Evolutionary conservation across 768 basidiomycete species (phyloP), one percentile per base, ranked within the genome.

Genomic region (Fistulinella prunicolor): DNA sequence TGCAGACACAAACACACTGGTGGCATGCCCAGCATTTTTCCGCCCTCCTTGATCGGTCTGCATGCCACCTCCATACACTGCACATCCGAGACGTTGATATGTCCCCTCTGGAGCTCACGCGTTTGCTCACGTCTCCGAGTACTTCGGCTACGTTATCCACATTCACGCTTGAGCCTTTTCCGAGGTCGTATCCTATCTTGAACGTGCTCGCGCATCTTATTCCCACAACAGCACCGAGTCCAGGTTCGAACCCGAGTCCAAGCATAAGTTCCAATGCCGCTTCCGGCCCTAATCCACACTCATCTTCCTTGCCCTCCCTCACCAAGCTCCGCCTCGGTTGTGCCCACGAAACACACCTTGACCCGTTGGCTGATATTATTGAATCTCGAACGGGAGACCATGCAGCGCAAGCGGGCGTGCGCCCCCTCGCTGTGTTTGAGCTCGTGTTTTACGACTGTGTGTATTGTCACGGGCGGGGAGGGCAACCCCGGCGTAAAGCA

Each of bases 371-470:
- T 0, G 40, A 55, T 32, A 41, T 65, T 19, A 47, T 63, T 29
- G 57, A 50, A 7, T 46, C 51, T 10, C 43, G 63, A n/a, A 50
- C 53, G 1, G 55, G 63, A 9, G 41, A 40, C 3, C 42, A 35
- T 7, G 62, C 62, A 0, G 21, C 19, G 0, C 46, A 32, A 3
- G 42, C 48, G 1, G 50, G 55, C 3, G 53, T 64, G 12, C 30
- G 16, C 0, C 49, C 49, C 7, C 53, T 63, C 8, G 10, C 44
- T 16, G 16, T 41, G 9, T 60, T 63, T 13, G 57, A 62, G 12
- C 53, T 63, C 38, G 53, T 62, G 10, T 50, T 63, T 47, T 44
- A 64, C 34, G 62, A 64, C 21, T 60, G 59, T 16, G 45, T 62
- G 29, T 53, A 49, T 19, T 38, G 47, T 4, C 49, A 35, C 26